Conservation (phyloP, 1,284 basidiomycete genomes). For the Fomitopsis palustris region DNA sequence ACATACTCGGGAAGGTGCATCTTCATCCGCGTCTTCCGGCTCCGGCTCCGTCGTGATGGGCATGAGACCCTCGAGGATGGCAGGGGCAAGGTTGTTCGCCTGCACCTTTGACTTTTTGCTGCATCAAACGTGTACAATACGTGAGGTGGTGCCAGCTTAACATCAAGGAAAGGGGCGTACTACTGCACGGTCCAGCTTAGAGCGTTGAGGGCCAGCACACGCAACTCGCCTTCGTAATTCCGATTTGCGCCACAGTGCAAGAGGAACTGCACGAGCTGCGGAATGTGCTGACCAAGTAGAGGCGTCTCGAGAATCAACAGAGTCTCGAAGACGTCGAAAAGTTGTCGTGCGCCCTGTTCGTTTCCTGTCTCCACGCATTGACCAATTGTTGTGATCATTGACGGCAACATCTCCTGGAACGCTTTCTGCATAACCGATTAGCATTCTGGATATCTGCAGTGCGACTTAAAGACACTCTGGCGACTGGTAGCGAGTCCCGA, state of each 20-base stretch:
- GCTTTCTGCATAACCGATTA: slow-evolving; percentile 51
- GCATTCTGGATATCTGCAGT: no score
- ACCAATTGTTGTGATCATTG: slow-evolving; percentile 89
- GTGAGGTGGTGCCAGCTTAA: slow-evolving; percentile 5
- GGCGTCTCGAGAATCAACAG: slow-evolving; percentile 94
- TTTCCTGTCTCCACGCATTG: slow-evolving; percentile 84
- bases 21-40: slow-evolving; percentile 87
- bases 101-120: slow-evolving; percentile 98
- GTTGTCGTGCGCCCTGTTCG: slow-evolving; percentile 81
- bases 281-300: slow-evolving; percentile 85
- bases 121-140: slow-evolving; percentile 27
- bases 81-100: slow-evolving; percentile 79
- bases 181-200: slow-evolving; percentile 97
- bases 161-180: slow-evolving; percentile 35
- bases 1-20: slow-evolving; percentile 85
- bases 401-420: slow-evolving; percentile 88
- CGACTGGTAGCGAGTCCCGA: no score
- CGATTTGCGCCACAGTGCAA: slow-evolving; percentile 83
- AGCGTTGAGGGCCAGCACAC: slow-evolving; percentile 91
- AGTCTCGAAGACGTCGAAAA: slow-evolving; percentile 96
- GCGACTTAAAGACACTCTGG: no score
- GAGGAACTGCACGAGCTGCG: slow-evolving; percentile 88
- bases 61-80: slow-evolving; percentile 90
- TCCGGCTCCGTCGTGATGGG: slow-evolving; percentile 91
- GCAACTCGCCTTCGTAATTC: slow-evolving; percentile 76